Base-by-base conservation (phyloP, 2,329 filamentous ascomycete species). In the Mycosphaerella sp. region DNA sequence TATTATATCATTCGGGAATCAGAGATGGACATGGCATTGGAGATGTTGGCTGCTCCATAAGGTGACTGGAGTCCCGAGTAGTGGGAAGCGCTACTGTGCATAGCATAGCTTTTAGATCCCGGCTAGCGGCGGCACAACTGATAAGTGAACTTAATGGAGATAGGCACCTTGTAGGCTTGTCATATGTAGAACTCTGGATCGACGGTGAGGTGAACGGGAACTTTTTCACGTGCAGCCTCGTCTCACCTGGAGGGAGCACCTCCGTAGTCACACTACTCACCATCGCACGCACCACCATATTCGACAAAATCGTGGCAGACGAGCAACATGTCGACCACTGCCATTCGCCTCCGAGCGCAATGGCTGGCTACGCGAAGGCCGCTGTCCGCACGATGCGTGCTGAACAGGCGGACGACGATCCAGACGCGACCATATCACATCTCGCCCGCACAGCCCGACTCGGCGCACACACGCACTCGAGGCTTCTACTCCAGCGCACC, bases 331-430 rank as follows among this genome's bases (percentile, higher is more conserved):
- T 60, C 58, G 6, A 53, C 57, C 9, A 53, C 59, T 51, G 65
- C 60, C 27, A 46, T 65, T 42, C 62, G 65, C 42, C 58, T 67
- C 46, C 62, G 65, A 41, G 61, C 63, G 41, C 63, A 66, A 53
- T 67, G 65, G 64, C 62, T 66, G 12, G 58, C 62, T 6, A 66
- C 63, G 9, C 59, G 62, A 17, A 53, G 56, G 18, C 64, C 64
- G 17, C 59, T 67, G 21, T 67, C 65, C 2, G 44, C 58, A 4
- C 56, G 54, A 36, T 66, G 65, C 46, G 46, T 63, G 30, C 52
- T 54, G 30, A 35, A 40, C 14, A 25, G 28, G 35, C 44, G 44
- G n/a, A 12, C 41, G 2, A 21, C 44, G n/a, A 28, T 50, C 36
- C 21, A 25, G 30, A 21, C 53, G 14, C 54, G 46, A 48, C 28